Conservation (phyloP, 176 grass and related monocot species). For the Musa itinerans region DNA sequence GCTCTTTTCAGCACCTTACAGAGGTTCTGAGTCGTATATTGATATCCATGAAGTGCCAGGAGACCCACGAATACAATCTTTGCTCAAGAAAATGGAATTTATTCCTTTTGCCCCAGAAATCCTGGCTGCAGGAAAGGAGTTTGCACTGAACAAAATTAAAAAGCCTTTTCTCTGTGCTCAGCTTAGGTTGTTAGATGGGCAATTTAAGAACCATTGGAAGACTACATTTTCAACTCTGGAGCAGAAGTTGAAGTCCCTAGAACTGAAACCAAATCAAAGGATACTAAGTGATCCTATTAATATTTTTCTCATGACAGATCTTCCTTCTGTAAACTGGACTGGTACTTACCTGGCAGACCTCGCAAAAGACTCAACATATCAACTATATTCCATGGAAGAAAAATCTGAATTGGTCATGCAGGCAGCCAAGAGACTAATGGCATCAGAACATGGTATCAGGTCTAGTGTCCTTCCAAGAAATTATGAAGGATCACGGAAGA, state of each 20-base stretch:
- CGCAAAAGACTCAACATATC: constrained; percentile 48
- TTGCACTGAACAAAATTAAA: constrained; percentile 56
- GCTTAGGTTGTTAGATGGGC: constrained; percentile 84
- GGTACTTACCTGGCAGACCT: constrained; percentile 67
- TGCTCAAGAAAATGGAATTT: constrained; percentile 63
- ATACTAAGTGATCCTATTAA: constrained; percentile 31
- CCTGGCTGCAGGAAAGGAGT: constrained; percentile 61
- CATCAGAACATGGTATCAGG: constrained; percentile 69
- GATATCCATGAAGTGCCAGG: constrained; percentile 73
- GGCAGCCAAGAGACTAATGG: constrained; percentile 55
- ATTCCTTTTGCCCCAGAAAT: constrained; percentile 87
- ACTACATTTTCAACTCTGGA: constrained; percentile 73
- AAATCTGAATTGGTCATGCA: constrained; percentile 54
- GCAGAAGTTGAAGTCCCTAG: constrained; percentile 57
- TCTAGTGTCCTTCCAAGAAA: constrained; percentile 58
- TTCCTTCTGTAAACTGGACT: constrained; percentile 62
- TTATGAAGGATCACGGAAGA: constrained; percentile 12
- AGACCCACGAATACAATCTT: constrained; percentile 35
- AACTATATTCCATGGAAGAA: constrained; percentile 53
- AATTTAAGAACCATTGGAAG: constrained; percentile 98
- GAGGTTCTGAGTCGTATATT: constrained; percentile 70
- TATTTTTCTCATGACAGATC: constrained; percentile 96
- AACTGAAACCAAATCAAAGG: constrained; percentile 28
- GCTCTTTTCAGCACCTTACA: constrained; percentile 82
- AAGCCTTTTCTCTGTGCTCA: constrained; percentile 77